Conservation (phyloP, 108 stramenopile genomes). For the Pseudonitzschia pungens region DNA sequence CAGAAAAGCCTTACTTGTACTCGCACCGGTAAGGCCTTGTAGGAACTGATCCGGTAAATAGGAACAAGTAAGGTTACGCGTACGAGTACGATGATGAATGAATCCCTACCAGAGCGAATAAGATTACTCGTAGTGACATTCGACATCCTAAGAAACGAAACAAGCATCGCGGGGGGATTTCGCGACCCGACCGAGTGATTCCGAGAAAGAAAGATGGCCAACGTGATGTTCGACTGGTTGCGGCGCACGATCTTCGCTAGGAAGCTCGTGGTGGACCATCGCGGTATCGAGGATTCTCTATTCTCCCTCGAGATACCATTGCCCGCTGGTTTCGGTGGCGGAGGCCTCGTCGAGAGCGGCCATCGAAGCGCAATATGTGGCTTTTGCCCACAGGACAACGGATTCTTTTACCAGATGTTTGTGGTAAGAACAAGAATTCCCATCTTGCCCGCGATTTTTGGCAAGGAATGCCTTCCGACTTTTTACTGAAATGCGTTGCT, state of each 20-base stretch:
- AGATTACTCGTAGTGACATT: too few species aligned
- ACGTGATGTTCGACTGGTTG: neutral
- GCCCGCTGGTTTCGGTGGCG: neutral
- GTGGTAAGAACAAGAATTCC: neutral
- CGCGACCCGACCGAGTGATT: too few species aligned
- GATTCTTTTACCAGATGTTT: neutral
- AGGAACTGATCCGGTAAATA: too few species aligned
- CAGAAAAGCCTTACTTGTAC: too few species aligned
- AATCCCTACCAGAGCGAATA: too few species aligned
- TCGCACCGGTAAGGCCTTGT: too few species aligned
- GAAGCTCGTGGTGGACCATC: neutral
- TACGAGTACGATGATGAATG: too few species aligned
- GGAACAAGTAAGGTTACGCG: too few species aligned
- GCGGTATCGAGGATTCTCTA: neutral
- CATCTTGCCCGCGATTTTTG: neutral
- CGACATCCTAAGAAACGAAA: too few species aligned
- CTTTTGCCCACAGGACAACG: neutral
- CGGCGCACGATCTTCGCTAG: neutral
- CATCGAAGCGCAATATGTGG: neutral
- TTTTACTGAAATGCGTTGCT: neutral
- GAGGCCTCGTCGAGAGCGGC: neutral
- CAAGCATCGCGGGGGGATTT: too few species aligned
- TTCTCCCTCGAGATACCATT: constrained; percentile 8
- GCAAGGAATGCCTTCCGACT: neutral
- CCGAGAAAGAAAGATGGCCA: neutral